A percentile compares a stretch with the other conserved stretches of the same genome.
Conservation (phyloP, 2,329 filamentous ascomycete genomes). For the Fusarium foetens region DNA sequence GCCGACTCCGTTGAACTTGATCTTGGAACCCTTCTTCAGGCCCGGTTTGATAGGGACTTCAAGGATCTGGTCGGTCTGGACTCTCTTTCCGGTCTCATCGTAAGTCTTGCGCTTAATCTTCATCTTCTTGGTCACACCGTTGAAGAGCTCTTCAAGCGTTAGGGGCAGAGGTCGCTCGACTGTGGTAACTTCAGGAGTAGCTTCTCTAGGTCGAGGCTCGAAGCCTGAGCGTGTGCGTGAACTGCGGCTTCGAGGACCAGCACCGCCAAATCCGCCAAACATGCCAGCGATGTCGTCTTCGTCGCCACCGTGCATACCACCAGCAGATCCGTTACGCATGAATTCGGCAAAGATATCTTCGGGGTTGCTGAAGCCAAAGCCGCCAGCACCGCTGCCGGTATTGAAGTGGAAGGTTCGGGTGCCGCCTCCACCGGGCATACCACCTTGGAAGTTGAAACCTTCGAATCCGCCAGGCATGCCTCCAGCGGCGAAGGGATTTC, state of each 20-base stretch:
- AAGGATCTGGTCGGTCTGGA: slow-evolving; percentile 86
- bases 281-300: slow-evolving; percentile 64
- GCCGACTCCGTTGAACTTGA: slow-evolving; percentile 97
- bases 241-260: slow-evolving; percentile 52
- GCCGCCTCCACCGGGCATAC: slow-evolving; percentile 56
- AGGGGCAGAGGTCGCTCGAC: slow-evolving; percentile 86
- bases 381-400: slow-evolving; percentile 62
- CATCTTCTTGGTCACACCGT: slow-evolving; percentile 93
- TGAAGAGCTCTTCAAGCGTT: slow-evolving; percentile 88
- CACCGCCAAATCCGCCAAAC: slow-evolving; percentile 61
- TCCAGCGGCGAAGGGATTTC: slow-evolving; percentile 68
- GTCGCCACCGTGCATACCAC: slow-evolving; percentile 56
- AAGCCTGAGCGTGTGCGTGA: slow-evolving; percentile 56
- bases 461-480: slow-evolving; percentile 65
- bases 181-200: slow-evolving; percentile 86
- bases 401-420: slow-evolving; percentile 73
- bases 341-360: slow-evolving; percentile 89
- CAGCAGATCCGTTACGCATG: slow-evolving; percentile 63
- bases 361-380: slow-evolving; percentile 86
- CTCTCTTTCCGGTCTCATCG: slow-evolving; percentile 85
- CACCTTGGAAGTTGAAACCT: slow-evolving; percentile 63
- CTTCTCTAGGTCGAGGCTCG: slow-evolving; percentile 45
- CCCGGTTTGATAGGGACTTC: slow-evolving; percentile 97
- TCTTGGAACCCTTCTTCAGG: slow-evolving; percentile 96
- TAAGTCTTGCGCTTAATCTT: slow-evolving; percentile 98